Evolutionary conservation across 768 basidiomycete species (phyloP), one percentile per base, ranked within the genome.

Genomic region (Boletus speciosus): DNA sequence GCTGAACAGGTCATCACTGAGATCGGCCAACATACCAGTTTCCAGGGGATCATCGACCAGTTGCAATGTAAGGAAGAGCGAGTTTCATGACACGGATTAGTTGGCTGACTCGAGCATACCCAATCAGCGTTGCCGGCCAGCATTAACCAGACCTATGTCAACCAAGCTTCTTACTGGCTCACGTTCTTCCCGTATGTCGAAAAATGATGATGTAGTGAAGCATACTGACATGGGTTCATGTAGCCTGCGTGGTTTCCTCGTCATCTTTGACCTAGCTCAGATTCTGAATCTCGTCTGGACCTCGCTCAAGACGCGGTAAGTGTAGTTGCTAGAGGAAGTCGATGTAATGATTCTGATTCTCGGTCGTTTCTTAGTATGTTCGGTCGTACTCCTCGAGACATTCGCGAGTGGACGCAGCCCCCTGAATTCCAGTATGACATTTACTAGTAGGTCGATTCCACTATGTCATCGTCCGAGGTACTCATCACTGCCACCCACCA

Each of bases 221-320:
- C 38, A 34, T 47, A 15, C 54, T 62, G 32, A 66, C 35, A 34
- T 25, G 6, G 21, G 32, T 41, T 35, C 35, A 12, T 61, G 21
- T 60, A 92, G 90, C 7, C 78, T 98, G 36, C 91, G 96, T 67
- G 97, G 95, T 25, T 97, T 98, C 81, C 81, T 98, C 39, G 88
- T 84, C 10, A 77, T 98, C 52, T 98, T 98, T 66, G 97, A 99
- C 69, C 76, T 99, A 34, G 96, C 97, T 6, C 97, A 99, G 72
- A 83, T 98, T 47, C 71, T 98, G 73, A 97, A 97, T 66, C 78
- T 99, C 25, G 62, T 94, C 35, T 89, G 85, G 82, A 77, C 89
- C 39, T 88, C 83, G n/a, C 77, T 95, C 77, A 88, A 86, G 74
- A 93, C 89, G 19, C 82, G 76, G 88, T 90, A 65, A 37, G 84